Percentiles rank a stretch among this genome's conserved stretches.
Conservation (phyloP, 225 moss, liverwort and hornwort genomes). For the Polytrichum commune region DNA sequence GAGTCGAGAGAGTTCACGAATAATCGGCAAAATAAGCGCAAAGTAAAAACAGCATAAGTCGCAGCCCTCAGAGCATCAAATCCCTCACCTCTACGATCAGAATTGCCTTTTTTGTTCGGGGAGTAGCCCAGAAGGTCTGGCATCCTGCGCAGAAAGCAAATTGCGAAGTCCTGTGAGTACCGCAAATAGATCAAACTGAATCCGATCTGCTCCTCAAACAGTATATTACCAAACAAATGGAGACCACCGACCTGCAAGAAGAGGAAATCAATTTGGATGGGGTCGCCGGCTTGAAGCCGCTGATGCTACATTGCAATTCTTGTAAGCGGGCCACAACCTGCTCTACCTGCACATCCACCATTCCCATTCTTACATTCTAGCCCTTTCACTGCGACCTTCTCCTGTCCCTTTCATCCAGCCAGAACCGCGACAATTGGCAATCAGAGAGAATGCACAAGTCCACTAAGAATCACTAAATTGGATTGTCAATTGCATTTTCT, state of each 20-base stretch:
- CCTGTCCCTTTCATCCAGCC: too few species aligned
- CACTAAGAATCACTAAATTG: too few species aligned
- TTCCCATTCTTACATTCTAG: neutral
- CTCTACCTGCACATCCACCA: constrained; percentile 25
- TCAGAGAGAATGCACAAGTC: too few species aligned
- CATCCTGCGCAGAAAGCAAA: constrained; percentile 11
- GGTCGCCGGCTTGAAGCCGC: constrained; percentile 14
- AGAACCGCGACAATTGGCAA: too few species aligned
- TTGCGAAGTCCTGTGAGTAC: too few species aligned
- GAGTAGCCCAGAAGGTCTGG: constrained; percentile 16
- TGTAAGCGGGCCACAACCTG: constrained; percentile 37
- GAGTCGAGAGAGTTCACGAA: too few species aligned
- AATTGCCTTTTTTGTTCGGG: neutral
- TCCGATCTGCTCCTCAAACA: neutral
- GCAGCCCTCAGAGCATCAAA: too few species aligned
- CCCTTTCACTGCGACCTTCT: neutral
- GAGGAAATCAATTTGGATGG: constrained; percentile 8
- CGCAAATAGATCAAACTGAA: too few species aligned
- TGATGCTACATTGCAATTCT: constrained; percentile 29
- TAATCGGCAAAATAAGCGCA: too few species aligned
- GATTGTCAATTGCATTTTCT: too few species aligned
- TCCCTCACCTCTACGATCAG: constrained; percentile 19
- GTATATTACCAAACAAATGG: neutral
- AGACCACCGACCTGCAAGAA: constrained; percentile 9
- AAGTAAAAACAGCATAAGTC: too few species aligned